Percentiles rank a stretch among this genome's conserved stretches.
phyloP scores from a whole-genome alignment of 2,329 filamentous ascomycete genomes.

The Calonectria pseudoreteaudii region DNA sequence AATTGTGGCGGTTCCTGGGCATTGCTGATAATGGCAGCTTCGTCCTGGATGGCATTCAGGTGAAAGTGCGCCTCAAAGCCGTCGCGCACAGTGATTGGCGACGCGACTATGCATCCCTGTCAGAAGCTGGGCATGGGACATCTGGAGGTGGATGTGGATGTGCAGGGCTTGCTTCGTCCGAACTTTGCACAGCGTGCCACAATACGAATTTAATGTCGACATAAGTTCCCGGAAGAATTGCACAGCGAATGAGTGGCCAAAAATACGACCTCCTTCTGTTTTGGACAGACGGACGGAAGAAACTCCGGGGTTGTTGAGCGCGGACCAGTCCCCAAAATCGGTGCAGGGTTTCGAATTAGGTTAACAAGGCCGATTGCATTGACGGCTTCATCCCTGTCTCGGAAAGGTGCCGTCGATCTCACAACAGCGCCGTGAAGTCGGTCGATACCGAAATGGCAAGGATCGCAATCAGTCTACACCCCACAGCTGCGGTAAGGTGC shows the following conservation, averaged over 20 bases:
- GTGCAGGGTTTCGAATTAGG: conserved; percentile 11
- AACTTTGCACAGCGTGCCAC: not conserved
- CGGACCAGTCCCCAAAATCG: not conserved
- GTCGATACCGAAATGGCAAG: conserved; percentile 11
- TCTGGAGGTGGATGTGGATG: not conserved
- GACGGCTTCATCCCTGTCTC: conserved; percentile 6
- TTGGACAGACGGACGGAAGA: conserved; percentile 4
- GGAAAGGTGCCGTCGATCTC: conserved; percentile 11
- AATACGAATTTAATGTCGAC: conserved; percentile 8
- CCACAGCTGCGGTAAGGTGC: conserved; percentile 9
- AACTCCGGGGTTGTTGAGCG: not conserved
- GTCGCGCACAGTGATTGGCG: not conserved
- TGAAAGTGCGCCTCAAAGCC: not conserved
- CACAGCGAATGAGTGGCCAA: not conserved
- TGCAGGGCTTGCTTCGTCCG: not conserved
- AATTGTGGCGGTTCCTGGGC: conserved; percentile 10
- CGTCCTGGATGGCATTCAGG: not conserved
- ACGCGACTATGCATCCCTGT: not conserved
- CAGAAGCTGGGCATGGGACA: not conserved
- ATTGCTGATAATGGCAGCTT: conserved; percentile 3
- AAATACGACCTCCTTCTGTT: conserved; percentile 18
- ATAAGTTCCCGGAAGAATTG: conserved; percentile 16
- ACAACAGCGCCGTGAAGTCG: not conserved
- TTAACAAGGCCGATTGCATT: conserved; percentile 7
- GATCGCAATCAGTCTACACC: conserved; percentile 4